A percentile compares a stretch with the other conserved stretches of the same genome.
phyloP scores from a whole-genome alignment of 2,329 filamentous ascomycete genomes.

The Dothidotthia symphoricarpi region DNA sequence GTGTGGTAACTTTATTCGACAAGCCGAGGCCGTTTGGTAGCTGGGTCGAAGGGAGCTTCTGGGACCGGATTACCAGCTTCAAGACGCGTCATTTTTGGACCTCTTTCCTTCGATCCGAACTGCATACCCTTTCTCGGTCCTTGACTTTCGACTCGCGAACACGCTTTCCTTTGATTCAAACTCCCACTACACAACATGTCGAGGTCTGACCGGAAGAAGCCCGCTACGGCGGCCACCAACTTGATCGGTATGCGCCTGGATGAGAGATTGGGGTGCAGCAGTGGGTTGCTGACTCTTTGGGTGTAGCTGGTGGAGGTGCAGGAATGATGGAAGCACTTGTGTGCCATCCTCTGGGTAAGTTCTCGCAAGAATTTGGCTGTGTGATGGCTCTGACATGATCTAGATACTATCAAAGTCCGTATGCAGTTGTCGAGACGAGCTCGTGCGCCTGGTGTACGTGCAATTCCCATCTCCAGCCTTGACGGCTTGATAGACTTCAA shows the following conservation, averaged over 20 bases:
- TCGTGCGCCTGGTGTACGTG: conserved; percentile 69
- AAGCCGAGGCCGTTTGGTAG: too few relatives aligned
- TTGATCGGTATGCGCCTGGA: conserved; percentile 67
- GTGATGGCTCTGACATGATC: conserved; percentile 16
- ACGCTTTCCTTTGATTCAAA: conserved; percentile 2
- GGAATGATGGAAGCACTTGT: conserved; percentile 99
- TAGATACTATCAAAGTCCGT: conserved; percentile 96
- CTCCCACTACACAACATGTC: conserved; percentile 50
- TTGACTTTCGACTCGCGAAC: not conserved
- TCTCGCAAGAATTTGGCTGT: not conserved
- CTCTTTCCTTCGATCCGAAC: not conserved
- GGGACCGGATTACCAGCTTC: conserved; percentile 13
- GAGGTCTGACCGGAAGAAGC: conserved; percentile 65
- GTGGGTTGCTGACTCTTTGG: conserved; percentile 13
- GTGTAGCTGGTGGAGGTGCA: conserved; percentile 86
- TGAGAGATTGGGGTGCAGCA: conserved; percentile 1
- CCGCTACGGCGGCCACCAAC: conserved; percentile 83
- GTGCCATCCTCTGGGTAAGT: conserved; percentile 86
- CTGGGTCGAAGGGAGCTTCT: too few relatives aligned
- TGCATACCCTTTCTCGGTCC: not conserved
- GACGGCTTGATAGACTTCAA: not conserved
- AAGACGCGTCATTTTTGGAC: too few relatives aligned
- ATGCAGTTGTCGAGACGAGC: conserved; percentile 96
- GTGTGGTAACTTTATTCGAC: too few relatives aligned
- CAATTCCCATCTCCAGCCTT: conserved; percentile 5